Evolutionary conservation across 768 basidiomycete genomes (phyloP).

Genomic region (Suillus americanus): DNA sequence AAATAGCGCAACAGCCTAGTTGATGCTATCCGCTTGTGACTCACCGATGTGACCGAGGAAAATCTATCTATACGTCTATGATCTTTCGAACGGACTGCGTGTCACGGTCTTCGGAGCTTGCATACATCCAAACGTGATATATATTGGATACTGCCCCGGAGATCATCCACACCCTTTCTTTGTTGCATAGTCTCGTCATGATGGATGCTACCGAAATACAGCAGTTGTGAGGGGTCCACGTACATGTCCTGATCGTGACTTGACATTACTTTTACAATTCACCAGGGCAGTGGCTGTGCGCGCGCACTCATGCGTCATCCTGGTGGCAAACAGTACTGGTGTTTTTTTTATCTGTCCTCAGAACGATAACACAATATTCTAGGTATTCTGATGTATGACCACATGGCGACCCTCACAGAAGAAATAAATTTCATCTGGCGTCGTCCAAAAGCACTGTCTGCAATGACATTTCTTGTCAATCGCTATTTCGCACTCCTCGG

Average conservation of each 20-base stretch:
- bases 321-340: slow-evolving; percentile 9
- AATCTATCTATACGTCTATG: neutral
- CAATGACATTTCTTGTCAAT: slow-evolving; percentile 48
- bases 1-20: neutral
- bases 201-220: neutral
- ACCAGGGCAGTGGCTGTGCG: neutral
- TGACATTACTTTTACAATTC: neutral
- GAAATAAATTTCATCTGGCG: slow-evolving; percentile 49
- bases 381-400: slow-evolving; percentile 33
- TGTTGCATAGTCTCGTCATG: neutral
- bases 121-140: neutral
- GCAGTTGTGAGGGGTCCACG: neutral
- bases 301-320: neutral
- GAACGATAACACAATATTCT: neutral
- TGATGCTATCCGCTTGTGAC: neutral
- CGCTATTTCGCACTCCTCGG: slow-evolving; percentile 49
- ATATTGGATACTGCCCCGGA: neutral
- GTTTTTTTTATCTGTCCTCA: neutral
- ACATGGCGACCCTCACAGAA: slow-evolving; percentile 26
- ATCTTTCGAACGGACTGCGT: neutral
- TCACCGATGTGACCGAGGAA: neutral
- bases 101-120: neutral
- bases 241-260: neutral
- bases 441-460: slow-evolving; percentile 36
- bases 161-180: neutral